Evolutionary conservation across 2,329 filamentous ascomycete genomes (phyloP), one percentile per base, ranked within the genome.

Genomic region (Trichoderma endophyticum): DNA sequence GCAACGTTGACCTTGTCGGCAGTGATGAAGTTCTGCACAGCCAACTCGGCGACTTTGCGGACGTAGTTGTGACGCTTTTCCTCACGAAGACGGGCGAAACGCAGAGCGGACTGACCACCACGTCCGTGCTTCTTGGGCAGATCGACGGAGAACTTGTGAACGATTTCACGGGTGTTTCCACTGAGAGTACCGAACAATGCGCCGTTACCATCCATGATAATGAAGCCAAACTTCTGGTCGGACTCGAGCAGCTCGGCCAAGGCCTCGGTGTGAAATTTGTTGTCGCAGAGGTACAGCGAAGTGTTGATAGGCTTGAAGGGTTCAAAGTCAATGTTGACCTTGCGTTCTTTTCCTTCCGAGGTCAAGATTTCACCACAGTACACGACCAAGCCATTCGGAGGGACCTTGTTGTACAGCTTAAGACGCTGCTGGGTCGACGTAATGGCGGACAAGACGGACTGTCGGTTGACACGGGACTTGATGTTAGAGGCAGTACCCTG

Each of bases 321-420:
- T 85, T 99, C 96, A 82, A 99, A 99, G 82, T 99, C 97, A 82
- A 99, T 99, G 85, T 99, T 99, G 87, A 99, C 97, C 88, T 98
- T 99, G 81, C 96, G 90, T 86, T 99, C 96, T 85, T 99, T 99
- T 84, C 96, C 96, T 87, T 99, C 96, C 34, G 91, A 92, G 71
- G 96, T 99, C 87, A 99, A 92, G 82, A 99, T 98, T 98, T 99
- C 96, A 91, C 96, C 96, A 83, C 96, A 99, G 89, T 99, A 99
- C 77, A 99, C 93, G 76, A 99, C 96, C 76, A 99, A 87, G 73
- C 96, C 96, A 84, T 99, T 99, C 64, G 96, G 94, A 36, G 97
- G 96, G 71, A 99, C 96, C 85, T 98, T 98, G 85, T 95, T 97
- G 87, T 99, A 99, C 63, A 99, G 89, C 89, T 99, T 99, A 76